Percentiles rank a stretch among this genome's conserved stretches.
Conservation (phyloP, 2,329 filamentous ascomycete genomes). For the Dothidotthia symphoricarpi region DNA sequence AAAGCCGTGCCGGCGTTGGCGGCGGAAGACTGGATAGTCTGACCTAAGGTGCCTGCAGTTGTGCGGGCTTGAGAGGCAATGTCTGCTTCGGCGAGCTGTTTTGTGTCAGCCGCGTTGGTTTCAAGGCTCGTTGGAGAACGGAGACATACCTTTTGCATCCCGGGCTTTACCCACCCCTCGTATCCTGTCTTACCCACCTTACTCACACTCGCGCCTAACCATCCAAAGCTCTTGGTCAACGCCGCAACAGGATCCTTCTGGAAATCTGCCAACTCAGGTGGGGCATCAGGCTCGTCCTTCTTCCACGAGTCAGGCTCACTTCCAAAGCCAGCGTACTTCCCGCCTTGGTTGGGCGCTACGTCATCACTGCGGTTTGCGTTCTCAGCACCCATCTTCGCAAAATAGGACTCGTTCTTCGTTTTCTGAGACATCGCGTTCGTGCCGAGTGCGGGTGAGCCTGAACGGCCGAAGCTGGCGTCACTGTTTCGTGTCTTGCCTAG, state of each 20-base stretch:
- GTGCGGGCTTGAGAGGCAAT: slow-evolving; percentile 59
- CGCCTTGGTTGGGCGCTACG: slow-evolving; percentile 83
- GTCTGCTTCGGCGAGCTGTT: slow-evolving; percentile 69
- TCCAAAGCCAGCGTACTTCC: slow-evolving; percentile 89
- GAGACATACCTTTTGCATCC: slow-evolving; percentile 72
- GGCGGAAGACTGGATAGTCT: slow-evolving; percentile 64
- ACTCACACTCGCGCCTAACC: slow-evolving; percentile 83
- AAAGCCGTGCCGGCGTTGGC: slow-evolving; percentile 76
- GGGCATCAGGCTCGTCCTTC: slow-evolving; percentile 43
- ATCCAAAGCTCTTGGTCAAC: slow-evolving; percentile 88
- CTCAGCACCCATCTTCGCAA: slow-evolving; percentile 77
- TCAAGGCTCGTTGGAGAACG: neutral
- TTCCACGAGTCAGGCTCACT: slow-evolving; percentile 63
- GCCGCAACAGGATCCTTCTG: slow-evolving; percentile 88
- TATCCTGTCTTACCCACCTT: slow-evolving; percentile 92
- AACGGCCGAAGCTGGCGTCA: slow-evolving; percentile 31
- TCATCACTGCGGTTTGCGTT: slow-evolving; percentile 74
- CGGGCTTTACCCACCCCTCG: slow-evolving; percentile 87
- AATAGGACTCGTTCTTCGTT: slow-evolving; percentile 79
- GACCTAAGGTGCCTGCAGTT: slow-evolving; percentile 55
- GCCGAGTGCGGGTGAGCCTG: slow-evolving; percentile 40
- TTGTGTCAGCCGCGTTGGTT: slow-evolving; percentile 12
- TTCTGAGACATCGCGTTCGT: slow-evolving; percentile 50
- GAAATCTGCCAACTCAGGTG: slow-evolving; percentile 79
- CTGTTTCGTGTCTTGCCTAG: slow-evolving; percentile 38